phyloP scores from a whole-genome alignment of 2,329 filamentous ascomycete genomes.

The Trichoderma citrinoviride region DNA sequence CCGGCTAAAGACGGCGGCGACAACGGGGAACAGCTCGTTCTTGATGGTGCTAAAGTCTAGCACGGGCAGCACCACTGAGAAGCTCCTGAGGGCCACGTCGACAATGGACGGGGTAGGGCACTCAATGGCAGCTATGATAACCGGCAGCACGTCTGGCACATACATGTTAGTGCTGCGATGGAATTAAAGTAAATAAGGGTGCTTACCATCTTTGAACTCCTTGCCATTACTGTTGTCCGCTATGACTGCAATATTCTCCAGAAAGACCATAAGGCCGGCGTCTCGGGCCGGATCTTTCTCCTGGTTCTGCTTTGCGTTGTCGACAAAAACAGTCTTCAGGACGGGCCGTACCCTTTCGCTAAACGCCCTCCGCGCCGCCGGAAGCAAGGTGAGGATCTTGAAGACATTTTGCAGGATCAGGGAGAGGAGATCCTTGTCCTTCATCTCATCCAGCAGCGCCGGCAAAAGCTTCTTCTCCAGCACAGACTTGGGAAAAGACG shows the following conservation, averaged over 20 bases:
- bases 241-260: conserved; percentile 77
- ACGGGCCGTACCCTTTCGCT: conserved; percentile 82
- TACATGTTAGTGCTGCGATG: background rate
- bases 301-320: conserved; percentile 52
- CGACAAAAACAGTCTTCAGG: conserved; percentile 78
- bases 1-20: conserved; percentile 85
- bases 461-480: conserved; percentile 93
- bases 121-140: conserved; percentile 79
- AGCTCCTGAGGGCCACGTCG: conserved; percentile 75
- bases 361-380: conserved; percentile 74
- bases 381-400: conserved; percentile 77
- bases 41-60: conserved; percentile 97
- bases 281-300: conserved; percentile 84
- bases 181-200: background rate
- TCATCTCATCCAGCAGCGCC: conserved; percentile 85
- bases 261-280: conserved; percentile 83
- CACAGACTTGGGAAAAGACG: conserved; percentile 89
- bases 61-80: conserved; percentile 78
- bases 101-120: conserved; percentile 86
- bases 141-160: conserved; percentile 73
- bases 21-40: conserved; percentile 90
- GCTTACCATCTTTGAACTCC: conserved; percentile 87
- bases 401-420: conserved; percentile 89
- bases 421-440: conserved; percentile 83
- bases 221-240: conserved; percentile 81